Evolutionary conservation across 1,139 yeast genomes (phyloP), one percentile per base, ranked within the genome.

Genomic region (Magnusiomyces sp.): DNA sequence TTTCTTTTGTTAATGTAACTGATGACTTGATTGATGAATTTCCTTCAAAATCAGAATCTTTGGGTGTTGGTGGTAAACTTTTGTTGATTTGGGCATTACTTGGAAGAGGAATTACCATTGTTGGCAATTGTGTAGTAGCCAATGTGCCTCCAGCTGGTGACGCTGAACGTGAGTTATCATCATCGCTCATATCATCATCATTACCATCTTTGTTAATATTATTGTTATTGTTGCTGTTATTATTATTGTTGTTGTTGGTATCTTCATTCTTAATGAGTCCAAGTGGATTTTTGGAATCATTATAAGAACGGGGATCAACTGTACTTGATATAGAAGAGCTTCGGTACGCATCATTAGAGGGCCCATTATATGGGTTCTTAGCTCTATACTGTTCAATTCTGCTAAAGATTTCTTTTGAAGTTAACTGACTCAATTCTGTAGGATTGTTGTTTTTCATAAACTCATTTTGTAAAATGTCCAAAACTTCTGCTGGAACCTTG

Each of bases 401-500:
- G 37, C 56, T 52, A 32, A 63, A 49, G 19, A 66, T 56, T 20
- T 66, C 69, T 51, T 65, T 63, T n/a, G 67, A 55, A 1, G 66
- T 55, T 39, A 62, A 44, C 4, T 33, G 47, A 16, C 45, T 27
- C 5, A 44, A 14, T n/a, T 16, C 19, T 6, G 19, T 40, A 2
- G 40, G 31, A 17, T 29, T 38, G 13, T 39, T 37, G 2, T 37
- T n/a, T 20, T n/a, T n/a, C 5, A 11, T 20, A 34, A 43, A 43
- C 40, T 33, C 46, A 6, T 13, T 34, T 2, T 34, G 9, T 6
- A 43, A n/a, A 37, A 70, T 65, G 10, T 63, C 59, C 51, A 70
- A 56, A 7, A 75, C 58, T 11, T 64, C 65, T 70, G 62, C 50
- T 74, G 98, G 97, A 37, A 90, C 83, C 48, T 81, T 74, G 46